Evolutionary conservation across 345 rosid species (phyloP).

Genomic region (Syzygium jambos): DNA sequence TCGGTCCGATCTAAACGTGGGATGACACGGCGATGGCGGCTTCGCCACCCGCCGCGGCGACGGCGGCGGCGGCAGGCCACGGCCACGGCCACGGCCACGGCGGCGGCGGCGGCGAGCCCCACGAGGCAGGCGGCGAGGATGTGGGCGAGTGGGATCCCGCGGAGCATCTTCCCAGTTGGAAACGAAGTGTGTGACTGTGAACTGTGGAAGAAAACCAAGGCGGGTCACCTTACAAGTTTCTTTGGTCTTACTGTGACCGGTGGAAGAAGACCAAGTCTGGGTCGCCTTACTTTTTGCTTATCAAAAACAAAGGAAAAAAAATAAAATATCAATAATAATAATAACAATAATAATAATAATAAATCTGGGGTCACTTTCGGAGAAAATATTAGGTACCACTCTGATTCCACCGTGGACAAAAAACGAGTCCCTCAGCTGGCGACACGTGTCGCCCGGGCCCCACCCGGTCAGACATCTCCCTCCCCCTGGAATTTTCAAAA

Average conservation of each 20-base stretch:
- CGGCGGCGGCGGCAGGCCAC: constrained; percentile 1
- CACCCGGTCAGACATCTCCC: too few relatives aligned
- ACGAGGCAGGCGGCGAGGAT: constrained; percentile 18
- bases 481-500: too few relatives aligned
- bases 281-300: too few relatives aligned
- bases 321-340: neutral
- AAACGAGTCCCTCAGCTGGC: too few relatives aligned
- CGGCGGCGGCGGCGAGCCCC: constrained; percentile 12
- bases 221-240: too few relatives aligned
- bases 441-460: too few relatives aligned
- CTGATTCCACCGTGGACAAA: too few relatives aligned
- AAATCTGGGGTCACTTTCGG: neutral
- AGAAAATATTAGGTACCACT: too few relatives aligned
- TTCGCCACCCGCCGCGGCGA: neutral
- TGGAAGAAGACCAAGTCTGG: neutral
- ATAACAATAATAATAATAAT: neutral
- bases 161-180: neutral
- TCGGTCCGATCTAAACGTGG: constrained; percentile 39
- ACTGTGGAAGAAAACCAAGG: too few relatives aligned
- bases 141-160: neutral
- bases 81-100: too few relatives aligned
- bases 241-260: too few relatives aligned
- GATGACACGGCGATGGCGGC: constrained; percentile 10
- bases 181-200: neutral
- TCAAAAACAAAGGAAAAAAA: neutral